A percentile compares a stretch with the other conserved stretches of the same genome.
phyloP scores from a whole-genome alignment of 345 rosid species.

The Syzygium aromaticum region DNA sequence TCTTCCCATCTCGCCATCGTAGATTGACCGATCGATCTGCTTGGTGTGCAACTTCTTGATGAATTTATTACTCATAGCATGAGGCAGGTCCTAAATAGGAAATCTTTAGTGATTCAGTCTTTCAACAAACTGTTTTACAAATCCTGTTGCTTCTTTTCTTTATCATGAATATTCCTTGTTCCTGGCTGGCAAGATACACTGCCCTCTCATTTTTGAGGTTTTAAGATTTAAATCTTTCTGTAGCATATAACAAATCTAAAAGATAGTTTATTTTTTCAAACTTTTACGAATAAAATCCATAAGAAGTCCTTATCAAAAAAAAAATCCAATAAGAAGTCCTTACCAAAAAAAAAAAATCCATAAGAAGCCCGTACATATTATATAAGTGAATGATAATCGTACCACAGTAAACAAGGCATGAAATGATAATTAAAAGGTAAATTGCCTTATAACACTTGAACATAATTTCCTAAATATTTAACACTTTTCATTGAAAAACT shows the following conservation, averaged over 20 bases:
- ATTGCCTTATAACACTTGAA: no score
- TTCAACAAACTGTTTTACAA: background rate
- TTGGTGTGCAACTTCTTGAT: background rate
- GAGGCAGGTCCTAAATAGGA: background rate
- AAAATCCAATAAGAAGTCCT: no score
- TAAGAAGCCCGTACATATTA: fast-evolving
- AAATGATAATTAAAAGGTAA: no score
- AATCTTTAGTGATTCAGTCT: background rate
- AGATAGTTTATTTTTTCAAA: no score
- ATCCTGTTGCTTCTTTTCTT: background rate
- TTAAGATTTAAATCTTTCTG: background rate
- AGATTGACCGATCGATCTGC: background rate
- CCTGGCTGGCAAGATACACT: background rate
- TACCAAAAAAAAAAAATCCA: no score
- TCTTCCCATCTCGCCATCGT: background rate
- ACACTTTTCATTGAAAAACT: no score
- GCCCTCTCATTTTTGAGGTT: background rate
- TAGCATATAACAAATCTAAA: background rate
- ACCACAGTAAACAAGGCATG: no score
- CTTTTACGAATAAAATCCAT: background rate
- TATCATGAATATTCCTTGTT: background rate
- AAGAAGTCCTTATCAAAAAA: no score
- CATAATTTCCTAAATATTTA: no score
- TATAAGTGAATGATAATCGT: fast-evolving
- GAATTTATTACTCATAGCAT: no score